Conservation (phyloP, 1,284 basidiomycete species). For the Veloboletus limbatus region DNA sequence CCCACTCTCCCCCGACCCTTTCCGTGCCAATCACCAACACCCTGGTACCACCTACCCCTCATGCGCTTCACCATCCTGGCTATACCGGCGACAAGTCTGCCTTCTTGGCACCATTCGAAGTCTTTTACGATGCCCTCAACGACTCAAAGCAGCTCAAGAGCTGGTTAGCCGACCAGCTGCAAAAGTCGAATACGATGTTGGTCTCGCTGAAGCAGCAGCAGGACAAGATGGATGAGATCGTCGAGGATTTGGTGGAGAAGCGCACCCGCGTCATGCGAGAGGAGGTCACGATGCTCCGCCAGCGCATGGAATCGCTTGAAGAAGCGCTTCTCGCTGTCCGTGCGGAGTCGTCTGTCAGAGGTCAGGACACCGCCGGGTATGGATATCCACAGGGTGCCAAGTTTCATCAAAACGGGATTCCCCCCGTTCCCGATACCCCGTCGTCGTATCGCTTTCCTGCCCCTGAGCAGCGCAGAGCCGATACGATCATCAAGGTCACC, state of each 20-base stretch:
- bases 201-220: constrained; percentile 50
- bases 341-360: constrained; percentile 30
- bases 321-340: constrained; percentile 45
- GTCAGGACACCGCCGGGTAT: constrained; percentile 33
- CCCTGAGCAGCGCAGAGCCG: constrained; percentile 27
- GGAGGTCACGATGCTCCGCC: constrained; percentile 54
- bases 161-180: constrained; percentile 70
- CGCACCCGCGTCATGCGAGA: constrained; percentile 50
- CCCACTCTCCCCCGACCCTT: constrained; percentile 49
- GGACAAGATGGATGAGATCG: constrained; percentile 55
- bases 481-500: constrained; percentile 18
- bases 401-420: constrained; percentile 24
- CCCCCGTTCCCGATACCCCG: constrained; percentile 21
- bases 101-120: constrained; percentile 74
- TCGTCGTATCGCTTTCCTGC: constrained; percentile 28
- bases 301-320: constrained; percentile 57
- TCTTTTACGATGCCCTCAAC: constrained; percentile 74
- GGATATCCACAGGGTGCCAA: constrained; percentile 30
- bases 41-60: constrained; percentile 65
- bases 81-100: constrained; percentile 64
- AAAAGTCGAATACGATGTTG: constrained; percentile 54
- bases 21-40: constrained; percentile 60
- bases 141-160: constrained; percentile 70
- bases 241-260: constrained; percentile 57
- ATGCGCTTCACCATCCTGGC: constrained; percentile 53